phyloP scores from a whole-genome alignment of 306 rosid genomes.

The Pterocarpus macrocarpus region DNA sequence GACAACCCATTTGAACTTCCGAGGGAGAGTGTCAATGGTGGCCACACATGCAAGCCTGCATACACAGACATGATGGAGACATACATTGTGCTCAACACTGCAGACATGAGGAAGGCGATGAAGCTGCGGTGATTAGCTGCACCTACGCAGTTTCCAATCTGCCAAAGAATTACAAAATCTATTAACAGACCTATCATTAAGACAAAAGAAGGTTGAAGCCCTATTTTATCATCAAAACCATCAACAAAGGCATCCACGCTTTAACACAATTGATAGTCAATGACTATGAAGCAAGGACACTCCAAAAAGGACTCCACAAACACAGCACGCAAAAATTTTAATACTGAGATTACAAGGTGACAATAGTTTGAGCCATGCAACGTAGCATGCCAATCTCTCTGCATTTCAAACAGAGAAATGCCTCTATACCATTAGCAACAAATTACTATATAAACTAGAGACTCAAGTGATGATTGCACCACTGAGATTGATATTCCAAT shows the following conservation, averaged over 20 bases:
- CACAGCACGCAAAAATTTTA: background rate
- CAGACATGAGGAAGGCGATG: conserved; percentile 84
- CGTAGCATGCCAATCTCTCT: background rate
- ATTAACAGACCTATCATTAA: conserved; percentile 43
- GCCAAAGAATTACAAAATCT: conserved; percentile 49
- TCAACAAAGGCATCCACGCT: background rate
- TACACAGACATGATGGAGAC: conserved; percentile 72
- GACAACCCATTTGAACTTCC: conserved; percentile 40
- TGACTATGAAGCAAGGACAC: conserved; percentile 1
- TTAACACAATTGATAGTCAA: conserved; percentile 16
- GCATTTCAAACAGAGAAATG: background rate
- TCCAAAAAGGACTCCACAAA: background rate
- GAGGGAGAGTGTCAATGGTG: conserved; percentile 51
- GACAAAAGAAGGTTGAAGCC: conserved; percentile 11
- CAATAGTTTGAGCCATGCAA: background rate
- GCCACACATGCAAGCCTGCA: conserved; percentile 67
- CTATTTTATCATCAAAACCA: background rate
- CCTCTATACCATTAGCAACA: background rate
- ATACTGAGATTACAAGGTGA: background rate
- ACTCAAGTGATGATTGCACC: conserved; percentile 11
- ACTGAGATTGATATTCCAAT: conserved; percentile 27
- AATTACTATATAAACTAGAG: background rate
- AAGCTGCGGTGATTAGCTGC: conserved; percentile 90
- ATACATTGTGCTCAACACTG: conserved; percentile 72
- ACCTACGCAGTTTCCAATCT: conserved; percentile 99